A percentile compares a stretch with the other conserved stretches of the same genome.
These are phyloP conservation scores for Primulina eburnea DNA, from an alignment of 257 asterid genomes.

Conservation along the genomic window DNA sequence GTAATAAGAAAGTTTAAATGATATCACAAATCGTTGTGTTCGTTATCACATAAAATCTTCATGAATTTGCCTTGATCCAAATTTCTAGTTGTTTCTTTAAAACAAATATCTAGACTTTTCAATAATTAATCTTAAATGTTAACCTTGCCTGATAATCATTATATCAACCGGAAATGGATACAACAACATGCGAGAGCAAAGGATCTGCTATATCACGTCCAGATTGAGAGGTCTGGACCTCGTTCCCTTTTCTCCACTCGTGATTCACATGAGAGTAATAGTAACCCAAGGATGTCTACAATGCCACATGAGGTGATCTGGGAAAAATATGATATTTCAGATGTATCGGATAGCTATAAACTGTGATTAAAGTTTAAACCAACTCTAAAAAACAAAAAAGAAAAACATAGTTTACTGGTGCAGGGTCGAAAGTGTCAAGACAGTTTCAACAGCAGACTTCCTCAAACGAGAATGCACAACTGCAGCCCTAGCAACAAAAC, in stretches of 20 bases:
- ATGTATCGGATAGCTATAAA: constrained; percentile 23
- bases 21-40: constrained; percentile 9
- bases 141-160: constrained; percentile 86
- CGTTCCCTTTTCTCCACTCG: constrained; percentile 85
- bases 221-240: constrained; percentile 55
- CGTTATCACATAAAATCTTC: constrained; percentile 6
- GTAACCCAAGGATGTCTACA: constrained; percentile 93
- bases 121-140: not conserved
- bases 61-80: constrained; percentile 16
- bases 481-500: constrained; percentile 98
- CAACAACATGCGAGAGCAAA: constrained; percentile 63
- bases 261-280: constrained; percentile 72
- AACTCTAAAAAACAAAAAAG: constrained; percentile 12
- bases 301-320: constrained; percentile 87
- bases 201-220: constrained; percentile 60
- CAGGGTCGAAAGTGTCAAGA: constrained; percentile 89
- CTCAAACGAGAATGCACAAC: constrained; percentile 81
- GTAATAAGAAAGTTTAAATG: constrained; percentile 6
- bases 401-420: constrained; percentile 64
- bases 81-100: constrained; percentile 12
- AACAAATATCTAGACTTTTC: constrained; percentile 15
- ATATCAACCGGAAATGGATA: constrained; percentile 95
- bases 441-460: constrained; percentile 84
- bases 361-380: constrained; percentile 17
- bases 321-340: constrained; percentile 24